Evolutionary conservation across 768 basidiomycete genomes (phyloP), one percentile per base, ranked within the genome.

Genomic region (Boletus subparvulus): DNA sequence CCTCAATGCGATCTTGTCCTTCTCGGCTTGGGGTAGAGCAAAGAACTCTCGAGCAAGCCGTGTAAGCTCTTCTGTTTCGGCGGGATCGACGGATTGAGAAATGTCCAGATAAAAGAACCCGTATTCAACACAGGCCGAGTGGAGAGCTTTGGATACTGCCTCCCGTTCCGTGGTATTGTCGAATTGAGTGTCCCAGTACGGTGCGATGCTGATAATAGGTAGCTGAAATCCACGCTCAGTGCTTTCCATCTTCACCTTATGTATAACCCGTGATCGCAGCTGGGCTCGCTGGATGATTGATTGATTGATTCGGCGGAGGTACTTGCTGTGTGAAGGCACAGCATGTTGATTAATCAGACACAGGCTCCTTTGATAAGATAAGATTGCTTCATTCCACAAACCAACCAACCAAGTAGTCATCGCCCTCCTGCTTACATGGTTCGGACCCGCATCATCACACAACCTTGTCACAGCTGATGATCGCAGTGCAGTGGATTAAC

Each of bases 31-130:
- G 0, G 90, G 84, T 16, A 85, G 71, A 17, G 69, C 62, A 63
- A 95, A 95, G 76, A 96, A 96, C 49, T 82, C 74, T 26, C 83
- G 77, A 2, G 85, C 92, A 3, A 92, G 76, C 9, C 73, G 73
- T 1, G 82, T 70, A 8, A 94, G 80, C 59, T 87, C 83, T 42
- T 86, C 83, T 11, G 86, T 80, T 62, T 92, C 87, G 1, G 75
- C 65, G 0, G 73, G 73, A 36, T 84, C 75, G 14, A 87, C 71
- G 61, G 77, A 89, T 4, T 78, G 73, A 3, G 83, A 81, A 44
- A 93, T 75, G 58, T 92, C 82, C 45, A 94, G 77, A 71, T 95
- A 96, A 75, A 96, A 94, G 79, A 96, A 96, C 0, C 94, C 94
- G 53, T 83, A 91, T 52, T 88, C 76, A 21, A 88, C 65, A 64